Base-by-base conservation (phyloP, 2,329 filamentous ascomycete species). In the Apiospora aurea region DNA sequence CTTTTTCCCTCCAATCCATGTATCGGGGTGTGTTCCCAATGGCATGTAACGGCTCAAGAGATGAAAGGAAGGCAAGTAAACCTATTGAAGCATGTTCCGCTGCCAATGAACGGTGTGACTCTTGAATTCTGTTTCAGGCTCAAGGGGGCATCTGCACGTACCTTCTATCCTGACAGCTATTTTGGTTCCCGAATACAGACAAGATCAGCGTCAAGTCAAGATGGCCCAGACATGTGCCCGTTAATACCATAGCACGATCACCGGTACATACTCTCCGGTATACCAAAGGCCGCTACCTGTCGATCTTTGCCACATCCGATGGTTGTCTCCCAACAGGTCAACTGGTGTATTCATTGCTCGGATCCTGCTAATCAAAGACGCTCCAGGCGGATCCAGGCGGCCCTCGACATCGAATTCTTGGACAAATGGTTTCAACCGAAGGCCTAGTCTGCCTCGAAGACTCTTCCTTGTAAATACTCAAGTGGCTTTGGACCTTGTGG, bases 401-500 rank as follows among this genome's bases (percentile, higher is more conserved):
- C 18, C 57, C 29, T 64, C 34, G 57, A 64, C 38, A 41, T 13
- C 34, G 41, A 34, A 64, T 14, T 41, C n/a, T 21, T 64, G 24
- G 29, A 41, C 57, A 41, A 61, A 41, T 34, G 21, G 57, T 64
- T 18, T 64, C 57, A 64, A 41, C 57, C n/a, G 57, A 41, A n/a
- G 34, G 57, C 34, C 57, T 29, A 64, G 29, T 24, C 21, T 64
- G 57, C 57, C 41, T 41, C 21, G 57, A n/a, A 64, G 57, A 41
- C 34, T 41, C 29, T 64, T 8, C 29, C 57, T 7, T 64, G 57
- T 7, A 41, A 10, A 64, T 7, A 41, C 10, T 41, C 57, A 64
- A 64, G 57, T 64, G 57, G 57, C 57, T 64, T 41, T 41, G 57
- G 57, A 41, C 34, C 18, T 64, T 64, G 57, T 64, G 57, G 57